Conservation (phyloP, 768 basidiomycete genomes). For the Kwoniella sp. region DNA sequence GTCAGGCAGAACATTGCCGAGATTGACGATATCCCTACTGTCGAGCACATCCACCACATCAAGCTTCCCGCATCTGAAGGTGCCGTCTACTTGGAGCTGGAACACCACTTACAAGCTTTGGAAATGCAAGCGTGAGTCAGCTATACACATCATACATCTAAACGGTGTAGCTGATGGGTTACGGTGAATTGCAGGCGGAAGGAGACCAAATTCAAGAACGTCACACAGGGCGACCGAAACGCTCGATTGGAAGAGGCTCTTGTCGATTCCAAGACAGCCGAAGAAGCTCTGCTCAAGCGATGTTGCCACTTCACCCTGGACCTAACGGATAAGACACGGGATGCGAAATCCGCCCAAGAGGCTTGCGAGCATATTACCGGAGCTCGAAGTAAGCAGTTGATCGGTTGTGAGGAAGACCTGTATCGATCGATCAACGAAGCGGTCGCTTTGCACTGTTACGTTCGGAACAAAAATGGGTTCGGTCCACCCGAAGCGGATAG, state of each 20-base stretch:
- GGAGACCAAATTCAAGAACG: conserved; percentile 50
- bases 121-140: conserved; percentile 67
- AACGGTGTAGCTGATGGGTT: too few relatives aligned
- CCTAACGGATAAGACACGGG: conserved; percentile 42
- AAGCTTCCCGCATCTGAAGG: conserved; percentile 85
- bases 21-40: conserved; percentile 90
- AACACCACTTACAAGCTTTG: conserved; percentile 85
- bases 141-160: background rate
- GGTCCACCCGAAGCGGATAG: conserved; percentile 80
- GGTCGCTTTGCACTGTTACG: conserved; percentile 63
- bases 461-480: conserved; percentile 65
- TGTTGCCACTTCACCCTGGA: conserved; percentile 76
- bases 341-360: conserved; percentile 72
- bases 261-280: conserved; percentile 79
- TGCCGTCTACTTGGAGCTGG: conserved; percentile 90
- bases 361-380: conserved; percentile 89
- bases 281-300: conserved; percentile 86
- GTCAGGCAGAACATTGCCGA: conserved; percentile 82
- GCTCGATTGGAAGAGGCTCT: conserved; percentile 82
- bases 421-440: conserved; percentile 67
- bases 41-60: conserved; percentile 66
- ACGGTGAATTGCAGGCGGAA: conserved; percentile 44
- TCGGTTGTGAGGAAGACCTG: conserved; percentile 76
- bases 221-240: conserved; percentile 67
- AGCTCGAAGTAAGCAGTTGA: conserved; percentile 75